Evolutionary conservation across 2,329 filamentous ascomycete species (phyloP).

Genomic region (Fusarium tanahbumbuense): DNA sequence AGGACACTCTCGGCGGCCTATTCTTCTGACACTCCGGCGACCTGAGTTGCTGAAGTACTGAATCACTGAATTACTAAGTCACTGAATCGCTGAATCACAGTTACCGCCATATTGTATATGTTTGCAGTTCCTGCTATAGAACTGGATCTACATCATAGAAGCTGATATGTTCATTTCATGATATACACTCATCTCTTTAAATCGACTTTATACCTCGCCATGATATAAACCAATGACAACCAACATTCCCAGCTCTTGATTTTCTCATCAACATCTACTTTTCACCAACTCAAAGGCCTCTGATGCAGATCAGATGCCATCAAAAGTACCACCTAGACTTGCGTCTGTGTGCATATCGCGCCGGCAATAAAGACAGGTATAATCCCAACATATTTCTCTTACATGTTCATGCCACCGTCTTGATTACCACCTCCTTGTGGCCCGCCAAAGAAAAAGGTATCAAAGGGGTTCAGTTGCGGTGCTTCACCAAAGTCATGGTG

Average conservation of each 20-base stretch:
- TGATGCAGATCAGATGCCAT: constrained; percentile 15
- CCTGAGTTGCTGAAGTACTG: not conserved
- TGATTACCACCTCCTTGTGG: constrained; percentile 51
- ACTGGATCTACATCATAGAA: not conserved
- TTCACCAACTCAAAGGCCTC: constrained; percentile 11
- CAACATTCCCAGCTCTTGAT: not conserved
- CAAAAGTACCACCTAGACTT: constrained; percentile 32
- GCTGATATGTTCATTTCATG: not conserved
- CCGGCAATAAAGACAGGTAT: constrained; percentile 30
- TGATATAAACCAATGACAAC: constrained; percentile 2
- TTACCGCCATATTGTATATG: not conserved
- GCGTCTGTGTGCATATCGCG: constrained; percentile 32
- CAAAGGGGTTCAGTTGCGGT: constrained; percentile 74
- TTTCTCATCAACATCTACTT: constrained; percentile 11
- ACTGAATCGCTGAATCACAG: not conserved
- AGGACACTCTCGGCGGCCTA: too few relatives aligned
- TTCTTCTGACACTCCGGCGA: not conserved
- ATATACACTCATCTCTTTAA: not conserved
- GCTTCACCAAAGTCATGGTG: constrained; percentile 72
- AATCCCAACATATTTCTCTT: constrained; percentile 14
- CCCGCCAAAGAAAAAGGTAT: constrained; percentile 78
- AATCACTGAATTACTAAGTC: too few relatives aligned
- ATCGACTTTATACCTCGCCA: constrained; percentile 5
- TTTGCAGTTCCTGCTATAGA: not conserved
- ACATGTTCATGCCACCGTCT: constrained; percentile 46